phyloP scores from a whole-genome alignment of 2,329 filamentous ascomycete genomes.

The Emergomyces orientalis region DNA sequence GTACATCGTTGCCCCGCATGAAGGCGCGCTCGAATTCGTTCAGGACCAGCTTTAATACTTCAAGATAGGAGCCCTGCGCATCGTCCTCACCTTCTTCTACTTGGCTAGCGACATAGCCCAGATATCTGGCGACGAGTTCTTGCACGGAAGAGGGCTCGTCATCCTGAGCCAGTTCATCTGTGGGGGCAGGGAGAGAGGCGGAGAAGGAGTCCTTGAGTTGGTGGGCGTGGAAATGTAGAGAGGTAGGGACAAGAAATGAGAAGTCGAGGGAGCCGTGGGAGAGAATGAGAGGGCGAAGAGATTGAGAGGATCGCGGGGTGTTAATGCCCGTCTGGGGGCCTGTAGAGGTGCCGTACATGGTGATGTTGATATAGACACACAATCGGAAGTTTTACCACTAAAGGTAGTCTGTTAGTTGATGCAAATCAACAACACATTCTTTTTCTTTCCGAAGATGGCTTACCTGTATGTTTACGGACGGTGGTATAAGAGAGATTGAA shows the following conservation, averaged over 20 bases:
- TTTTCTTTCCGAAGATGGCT: neutral
- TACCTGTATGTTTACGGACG: neutral
- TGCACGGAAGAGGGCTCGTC: slow-evolving; percentile 95
- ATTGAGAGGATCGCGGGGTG: slow-evolving; percentile 87
- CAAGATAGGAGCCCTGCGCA: slow-evolving; percentile 75
- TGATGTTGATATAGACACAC: slow-evolving; percentile 23
- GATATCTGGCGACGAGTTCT: slow-evolving; percentile 86
- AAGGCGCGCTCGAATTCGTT: slow-evolving; percentile 97
- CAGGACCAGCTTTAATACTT: slow-evolving; percentile 82
- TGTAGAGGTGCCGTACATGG: slow-evolving; percentile 75
- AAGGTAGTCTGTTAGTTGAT: neutral
- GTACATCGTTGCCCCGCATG: slow-evolving; percentile 90
- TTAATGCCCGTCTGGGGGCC: slow-evolving; percentile 93
- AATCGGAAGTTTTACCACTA: neutral
- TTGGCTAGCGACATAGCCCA: slow-evolving; percentile 80
- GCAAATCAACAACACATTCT: neutral
- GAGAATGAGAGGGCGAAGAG: slow-evolving; percentile 82
- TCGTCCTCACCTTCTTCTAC: slow-evolving; percentile 90
- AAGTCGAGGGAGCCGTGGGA: slow-evolving; percentile 92
- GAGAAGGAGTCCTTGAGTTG: slow-evolving; percentile 88
- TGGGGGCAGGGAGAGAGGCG: slow-evolving; percentile 74
- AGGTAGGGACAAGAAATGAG: slow-evolving; percentile 89
- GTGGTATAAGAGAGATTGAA: neutral
- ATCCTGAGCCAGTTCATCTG: slow-evolving; percentile 94
- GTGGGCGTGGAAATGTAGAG: slow-evolving; percentile 89